Evolutionary conservation across 148 eudicot species (phyloP).

Genomic region (Dianthus caryophyllus): DNA sequence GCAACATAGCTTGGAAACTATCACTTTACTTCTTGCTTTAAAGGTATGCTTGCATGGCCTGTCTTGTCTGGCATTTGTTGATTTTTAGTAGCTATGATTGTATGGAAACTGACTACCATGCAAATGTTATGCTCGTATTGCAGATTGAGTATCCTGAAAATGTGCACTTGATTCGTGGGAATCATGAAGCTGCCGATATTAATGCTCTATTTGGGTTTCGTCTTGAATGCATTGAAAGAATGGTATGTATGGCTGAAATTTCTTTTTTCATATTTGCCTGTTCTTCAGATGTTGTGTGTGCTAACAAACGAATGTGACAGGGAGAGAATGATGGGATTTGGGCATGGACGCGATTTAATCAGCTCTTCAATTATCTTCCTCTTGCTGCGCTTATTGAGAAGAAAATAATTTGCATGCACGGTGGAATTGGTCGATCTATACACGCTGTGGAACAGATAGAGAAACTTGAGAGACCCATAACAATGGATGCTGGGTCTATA

Average conservation of each 20-base stretch:
- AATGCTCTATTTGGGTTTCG: conserved; percentile 98
- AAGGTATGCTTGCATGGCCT: conserved; percentile 46
- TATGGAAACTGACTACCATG: conserved; percentile 15
- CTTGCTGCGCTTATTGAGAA: conserved; percentile 95
- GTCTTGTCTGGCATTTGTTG: conserved; percentile 8
- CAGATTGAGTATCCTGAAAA: conserved; percentile 95
- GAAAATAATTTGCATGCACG: conserved; percentile 97
- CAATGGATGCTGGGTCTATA: conserved; percentile 95
- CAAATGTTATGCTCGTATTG: conserved; percentile 11
- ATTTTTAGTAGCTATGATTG: conserved; percentile 2
- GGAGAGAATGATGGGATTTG: conserved; percentile 96
- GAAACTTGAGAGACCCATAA: conserved; percentile 91
- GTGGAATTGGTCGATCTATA: conserved; percentile 97
- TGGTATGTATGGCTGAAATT: conserved; percentile 43
- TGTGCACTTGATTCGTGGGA: conserved; percentile 94
- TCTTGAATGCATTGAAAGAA: conserved; percentile 96
- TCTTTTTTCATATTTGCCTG: not conserved
- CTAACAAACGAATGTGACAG: conserved; percentile 39
- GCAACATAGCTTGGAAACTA: conserved; percentile 98
- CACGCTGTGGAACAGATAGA: conserved; percentile 92
- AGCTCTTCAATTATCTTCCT: conserved; percentile 90
- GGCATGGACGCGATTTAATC: conserved; percentile 98
- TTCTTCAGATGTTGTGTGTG: not conserved
- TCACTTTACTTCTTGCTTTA: conserved; percentile 88
- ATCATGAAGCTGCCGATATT: conserved; percentile 98